Percentiles rank a stretch among this genome's conserved stretches.
Evolutionary conservation across 176 grass and related monocot species (phyloP).

Genomic region (Poa annua): DNA sequence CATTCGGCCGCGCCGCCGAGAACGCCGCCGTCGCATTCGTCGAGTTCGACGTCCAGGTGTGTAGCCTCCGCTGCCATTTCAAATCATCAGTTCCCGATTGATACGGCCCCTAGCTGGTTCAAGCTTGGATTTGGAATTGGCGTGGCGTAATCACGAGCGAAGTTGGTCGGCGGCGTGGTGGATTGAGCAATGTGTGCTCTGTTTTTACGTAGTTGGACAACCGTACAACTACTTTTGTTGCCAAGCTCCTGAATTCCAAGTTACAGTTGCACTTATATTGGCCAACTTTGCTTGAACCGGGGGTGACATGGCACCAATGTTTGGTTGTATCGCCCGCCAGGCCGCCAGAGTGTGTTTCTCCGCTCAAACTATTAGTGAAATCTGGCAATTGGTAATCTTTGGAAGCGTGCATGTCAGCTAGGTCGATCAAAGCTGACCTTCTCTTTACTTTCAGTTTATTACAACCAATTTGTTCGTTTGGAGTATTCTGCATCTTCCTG

Average conservation of each 20-base stretch:
- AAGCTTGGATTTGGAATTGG: neutral
- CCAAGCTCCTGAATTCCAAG: neutral
- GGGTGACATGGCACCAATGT: neutral
- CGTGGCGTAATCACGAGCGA: neutral
- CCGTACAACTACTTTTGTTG: constrained; percentile 3
- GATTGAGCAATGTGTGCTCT: constrained; percentile 24
- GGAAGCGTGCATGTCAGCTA: neutral
- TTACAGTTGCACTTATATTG: neutral
- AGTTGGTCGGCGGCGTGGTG: neutral
- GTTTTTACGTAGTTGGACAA: neutral
- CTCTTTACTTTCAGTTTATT: neutral
- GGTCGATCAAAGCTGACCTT: neutral
- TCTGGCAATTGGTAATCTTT: neutral
- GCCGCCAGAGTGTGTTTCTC: neutral
- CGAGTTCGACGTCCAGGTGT: constrained; percentile 76
- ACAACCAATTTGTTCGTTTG: constrained; percentile 17
- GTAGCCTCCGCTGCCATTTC: neutral
- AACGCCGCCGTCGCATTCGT: constrained; percentile 56
- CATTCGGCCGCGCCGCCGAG: constrained; percentile 55
- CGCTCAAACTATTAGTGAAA: neutral
- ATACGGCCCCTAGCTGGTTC: neutral
- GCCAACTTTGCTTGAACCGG: neutral
- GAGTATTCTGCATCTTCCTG: neutral
- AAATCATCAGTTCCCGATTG: neutral
- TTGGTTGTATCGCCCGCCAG: neutral